Evolutionary conservation across 257 asterid species (phyloP), one percentile per base, ranked within the genome.

Genomic region (Linaria vulgaris): DNA sequence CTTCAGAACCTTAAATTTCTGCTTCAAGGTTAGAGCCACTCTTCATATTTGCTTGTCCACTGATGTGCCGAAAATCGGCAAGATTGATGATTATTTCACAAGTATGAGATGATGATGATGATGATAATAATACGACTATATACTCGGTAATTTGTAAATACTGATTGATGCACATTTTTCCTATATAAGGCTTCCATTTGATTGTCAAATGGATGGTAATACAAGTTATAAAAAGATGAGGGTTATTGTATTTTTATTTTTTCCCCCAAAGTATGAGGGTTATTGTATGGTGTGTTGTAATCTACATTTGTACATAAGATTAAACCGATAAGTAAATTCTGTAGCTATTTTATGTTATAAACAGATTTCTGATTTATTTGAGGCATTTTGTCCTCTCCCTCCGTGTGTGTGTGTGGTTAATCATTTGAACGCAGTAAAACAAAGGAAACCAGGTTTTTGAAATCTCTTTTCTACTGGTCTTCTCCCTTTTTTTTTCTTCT

Each of bases 1-100:
- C 90, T 91, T 63, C 87, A 81, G 74, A 84, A 49, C 60, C 85
- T 91, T 21, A 81, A 79, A 44, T 80, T 67, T 74, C 80, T 83
- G 63, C 87, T 88, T 66, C 85, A 84, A 79, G 85, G 78, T 34
- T 85, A 83, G 77, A 57, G 47, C n/a, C 23, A 8, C 17, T 7
- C 11, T 57, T 57, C 27, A 57, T 3, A 4, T 7, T 34, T 34
- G 10, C 15, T 57, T 57, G 63, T 45, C 9, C 30, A 22, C 12
- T 16, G 19, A 41, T 25, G 45, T 56, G 34, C 27, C 61, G n/a
- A 56, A 31, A 57, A 57, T 57, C 27, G 63, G 31, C 38, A 24
- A 46, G 52, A 46, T 10, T 12, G 37, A 19, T 57, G 61, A 14
- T 31, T 56, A n/a, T 56, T 56, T 23, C 12, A 9, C 43, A 31